These are phyloP conservation scores for Tephrocybe sp. DNA, from an alignment of 768 basidiomycete species.

Conservation along the genomic window DNA sequence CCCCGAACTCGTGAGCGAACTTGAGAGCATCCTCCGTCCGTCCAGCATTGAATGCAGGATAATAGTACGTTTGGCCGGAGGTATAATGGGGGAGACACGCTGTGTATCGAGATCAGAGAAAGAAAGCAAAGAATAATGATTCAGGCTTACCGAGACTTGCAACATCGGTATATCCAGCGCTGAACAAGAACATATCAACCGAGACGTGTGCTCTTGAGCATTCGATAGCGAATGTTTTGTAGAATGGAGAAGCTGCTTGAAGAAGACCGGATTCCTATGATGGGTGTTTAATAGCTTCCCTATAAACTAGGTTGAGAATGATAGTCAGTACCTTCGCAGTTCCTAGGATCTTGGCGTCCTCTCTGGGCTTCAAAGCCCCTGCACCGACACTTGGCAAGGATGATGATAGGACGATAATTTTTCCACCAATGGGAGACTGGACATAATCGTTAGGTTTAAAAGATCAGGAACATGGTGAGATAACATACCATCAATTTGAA, in stretches of 20 bases:
- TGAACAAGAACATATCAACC: conserved; percentile 99
- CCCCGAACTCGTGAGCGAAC: conserved; percentile 85
- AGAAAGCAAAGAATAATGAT: neutral
- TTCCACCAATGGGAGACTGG: conserved; percentile 91
- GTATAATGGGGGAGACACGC: conserved; percentile 96
- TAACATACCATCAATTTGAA: conserved; percentile 72
- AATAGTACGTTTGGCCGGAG: conserved; percentile 96
- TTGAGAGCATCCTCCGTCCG: conserved; percentile 96
- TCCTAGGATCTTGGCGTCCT: conserved; percentile 36
- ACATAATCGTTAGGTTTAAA: neutral
- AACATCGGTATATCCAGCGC: conserved; percentile 68
- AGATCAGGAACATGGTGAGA: neutral
- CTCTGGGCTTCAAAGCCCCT: conserved; percentile 91
- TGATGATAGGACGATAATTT: conserved; percentile 85
- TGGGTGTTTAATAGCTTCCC: neutral
- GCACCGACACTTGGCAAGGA: conserved; percentile 67
- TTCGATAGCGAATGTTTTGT: conserved; percentile 98
- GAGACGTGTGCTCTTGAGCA: conserved; percentile 96
- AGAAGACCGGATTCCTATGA: conserved; percentile 83
- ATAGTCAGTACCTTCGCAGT: no score
- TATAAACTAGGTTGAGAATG: neutral
- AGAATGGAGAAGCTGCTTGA: conserved; percentile 92
- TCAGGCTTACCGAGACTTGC: conserved; percentile 77
- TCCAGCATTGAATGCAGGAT: conserved; percentile 95
- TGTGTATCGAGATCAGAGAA: conserved; percentile 25